These are phyloP conservation scores for Xylariaceae sp. DNA, from an alignment of 2,329 filamentous ascomycete species.

Conservation along the genomic window DNA sequence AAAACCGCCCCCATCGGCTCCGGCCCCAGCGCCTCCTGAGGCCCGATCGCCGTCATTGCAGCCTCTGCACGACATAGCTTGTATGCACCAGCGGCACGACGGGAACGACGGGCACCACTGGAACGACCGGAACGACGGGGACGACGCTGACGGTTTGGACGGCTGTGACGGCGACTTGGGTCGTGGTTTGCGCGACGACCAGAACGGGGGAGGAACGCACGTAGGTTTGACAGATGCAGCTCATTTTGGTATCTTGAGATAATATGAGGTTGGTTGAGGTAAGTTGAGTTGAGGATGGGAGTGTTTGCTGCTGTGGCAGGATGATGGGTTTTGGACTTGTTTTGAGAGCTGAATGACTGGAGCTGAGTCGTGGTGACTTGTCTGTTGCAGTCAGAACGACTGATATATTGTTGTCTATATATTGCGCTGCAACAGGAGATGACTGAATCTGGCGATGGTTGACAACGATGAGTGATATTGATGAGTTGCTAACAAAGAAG, in stretches of 20 bases:
- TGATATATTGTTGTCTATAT: too few relatives aligned
- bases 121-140: background rate
- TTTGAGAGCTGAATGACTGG: background rate
- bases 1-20: background rate
- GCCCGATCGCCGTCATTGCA: background rate
- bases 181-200: slow-evolving; percentile 8
- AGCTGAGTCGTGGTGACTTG: background rate
- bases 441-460: background rate
- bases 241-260: slow-evolving; percentile 2
- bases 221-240: slow-evolving; percentile 1
- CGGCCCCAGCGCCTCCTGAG: too few relatives aligned
- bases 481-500: background rate
- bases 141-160: background rate
- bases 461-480: background rate
- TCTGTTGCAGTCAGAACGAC: background rate
- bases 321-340: background rate
- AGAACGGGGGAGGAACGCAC: background rate
- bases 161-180: background rate
- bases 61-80: slow-evolving; percentile 6
- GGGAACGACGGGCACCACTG: background rate
- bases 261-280: too few relatives aligned
- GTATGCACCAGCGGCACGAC: slow-evolving; percentile 2
- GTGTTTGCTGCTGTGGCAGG: too few relatives aligned
- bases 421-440: too few relatives aligned
- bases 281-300: too few relatives aligned